Conservation (phyloP, 2,329 filamentous ascomycete species). For the Aureobasidium namibiae region DNA sequence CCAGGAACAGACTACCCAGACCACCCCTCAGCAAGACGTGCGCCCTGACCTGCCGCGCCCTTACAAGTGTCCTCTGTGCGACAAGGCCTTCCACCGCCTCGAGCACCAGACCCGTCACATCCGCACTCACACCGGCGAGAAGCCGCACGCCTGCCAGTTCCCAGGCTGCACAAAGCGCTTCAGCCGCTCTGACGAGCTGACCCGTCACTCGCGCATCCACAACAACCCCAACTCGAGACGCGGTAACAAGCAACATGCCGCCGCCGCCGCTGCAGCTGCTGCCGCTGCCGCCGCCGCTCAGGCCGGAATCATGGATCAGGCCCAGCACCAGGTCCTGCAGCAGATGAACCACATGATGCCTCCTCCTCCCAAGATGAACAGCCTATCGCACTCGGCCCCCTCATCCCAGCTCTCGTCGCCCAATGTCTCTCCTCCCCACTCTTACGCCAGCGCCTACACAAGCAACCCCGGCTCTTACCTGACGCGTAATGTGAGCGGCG, state of each 20-base stretch:
- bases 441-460: slow-evolving; percentile 55
- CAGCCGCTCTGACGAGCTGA: slow-evolving; percentile 91
- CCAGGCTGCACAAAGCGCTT: slow-evolving; percentile 96
- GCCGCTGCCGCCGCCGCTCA: slow-evolving; percentile 40
- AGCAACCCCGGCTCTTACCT: slow-evolving; percentile 51
- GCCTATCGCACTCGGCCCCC: slow-evolving; percentile 79
- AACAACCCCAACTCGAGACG: slow-evolving; percentile 96
- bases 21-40: slow-evolving; percentile 53
- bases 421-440: slow-evolving; percentile 91
- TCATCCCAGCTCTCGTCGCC: slow-evolving; percentile 82
- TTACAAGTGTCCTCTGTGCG: slow-evolving; percentile 97
- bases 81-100: slow-evolving; percentile 95
- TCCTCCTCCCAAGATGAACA: slow-evolving; percentile 61
- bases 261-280: slow-evolving; percentile 49
- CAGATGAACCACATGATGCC: slow-evolving; percentile 79
- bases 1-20: slow-evolving; percentile 46
- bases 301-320: slow-evolving; percentile 40
- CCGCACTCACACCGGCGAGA: slow-evolving; percentile 94
- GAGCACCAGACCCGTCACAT: slow-evolving; percentile 93
- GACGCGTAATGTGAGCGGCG: slow-evolving; percentile 45
- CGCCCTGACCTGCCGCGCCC: slow-evolving; percentile 82
- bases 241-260: slow-evolving; percentile 72
- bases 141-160: slow-evolving; percentile 92
- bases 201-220: slow-evolving; percentile 94
- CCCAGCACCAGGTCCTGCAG: slow-evolving; percentile 33